Conservation (phyloP, 176 grass and related monocot genomes). For the Luzula sylvatica region DNA sequence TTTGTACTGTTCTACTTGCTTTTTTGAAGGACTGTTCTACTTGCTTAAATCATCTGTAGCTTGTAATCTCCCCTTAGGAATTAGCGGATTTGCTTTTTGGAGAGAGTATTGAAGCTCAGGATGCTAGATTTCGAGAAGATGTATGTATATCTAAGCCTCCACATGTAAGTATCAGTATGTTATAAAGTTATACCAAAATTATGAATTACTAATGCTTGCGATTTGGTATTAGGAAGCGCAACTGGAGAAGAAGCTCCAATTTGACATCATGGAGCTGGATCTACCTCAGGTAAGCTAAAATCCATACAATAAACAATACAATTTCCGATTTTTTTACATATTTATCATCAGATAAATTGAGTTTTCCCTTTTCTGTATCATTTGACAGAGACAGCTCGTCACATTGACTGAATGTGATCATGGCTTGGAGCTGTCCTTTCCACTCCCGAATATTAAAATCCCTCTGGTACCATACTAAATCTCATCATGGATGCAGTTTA, state of each 20-base stretch:
- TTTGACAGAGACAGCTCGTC: conserved; percentile 31
- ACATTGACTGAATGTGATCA: conserved; percentile 21
- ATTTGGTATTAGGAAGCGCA: conserved; percentile 32
- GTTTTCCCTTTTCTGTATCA: neutral
- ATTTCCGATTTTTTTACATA: neutral
- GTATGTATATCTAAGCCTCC: conserved; percentile 13
- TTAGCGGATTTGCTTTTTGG: conserved; percentile 17
- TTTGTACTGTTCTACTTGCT: neutral
- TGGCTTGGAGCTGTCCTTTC: conserved; percentile 26
- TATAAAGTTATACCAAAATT: neutral
- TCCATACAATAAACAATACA: neutral
- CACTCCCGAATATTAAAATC: conserved; percentile 31
- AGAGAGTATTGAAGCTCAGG: conserved; percentile 6
- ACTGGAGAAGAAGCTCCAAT: conserved; percentile 32
- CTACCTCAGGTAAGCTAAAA: conserved; percentile 42
- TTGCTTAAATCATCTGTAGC: neutral
- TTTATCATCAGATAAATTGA: conserved; percentile 8
- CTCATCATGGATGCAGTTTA: too few species aligned
- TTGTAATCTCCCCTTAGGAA: conserved; percentile 12
- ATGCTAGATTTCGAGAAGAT: conserved; percentile 22
- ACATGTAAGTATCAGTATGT: conserved; percentile 31
- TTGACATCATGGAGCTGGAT: conserved; percentile 69
- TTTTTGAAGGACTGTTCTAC: too few species aligned
- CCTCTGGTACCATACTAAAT: conserved; percentile 37
- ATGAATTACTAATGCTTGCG: conserved; percentile 3